A percentile compares a stretch with the other conserved stretches of the same genome.
Conservation (phyloP, 2,329 filamentous ascomycete species). For the Nigrospora osmanthi region DNA sequence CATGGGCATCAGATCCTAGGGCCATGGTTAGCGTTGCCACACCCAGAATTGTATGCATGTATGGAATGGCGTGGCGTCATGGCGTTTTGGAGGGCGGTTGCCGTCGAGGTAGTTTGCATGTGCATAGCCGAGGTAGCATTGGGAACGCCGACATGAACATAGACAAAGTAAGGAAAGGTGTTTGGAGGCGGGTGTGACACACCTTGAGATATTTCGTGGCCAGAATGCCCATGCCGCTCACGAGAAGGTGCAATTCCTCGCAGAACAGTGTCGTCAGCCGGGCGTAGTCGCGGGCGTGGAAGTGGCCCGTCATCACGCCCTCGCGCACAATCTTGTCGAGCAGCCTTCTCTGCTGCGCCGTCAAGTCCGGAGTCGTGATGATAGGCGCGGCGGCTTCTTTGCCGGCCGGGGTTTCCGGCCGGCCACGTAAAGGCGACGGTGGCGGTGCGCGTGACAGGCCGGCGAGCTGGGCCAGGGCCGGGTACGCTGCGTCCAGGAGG, state of each 20-base stretch:
- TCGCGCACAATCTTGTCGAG: constrained; percentile 49
- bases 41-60: too few species aligned
- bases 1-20: constrained; percentile 58
- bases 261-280: constrained; percentile 50
- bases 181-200: constrained; percentile 10
- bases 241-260: constrained; percentile 35
- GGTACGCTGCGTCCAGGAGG: constrained; percentile 59
- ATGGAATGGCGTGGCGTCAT: background rate
- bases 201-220: constrained; percentile 62
- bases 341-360: constrained; percentile 23
- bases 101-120: background rate
- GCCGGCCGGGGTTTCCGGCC: background rate
- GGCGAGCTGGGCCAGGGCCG: constrained; percentile 54
- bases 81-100: constrained; percentile 2
- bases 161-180: background rate
- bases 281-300: constrained; percentile 52
- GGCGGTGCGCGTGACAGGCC: constrained; percentile 17
- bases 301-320: constrained; percentile 45
- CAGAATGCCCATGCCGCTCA: constrained; percentile 52
- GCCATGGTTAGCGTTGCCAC: background rate
- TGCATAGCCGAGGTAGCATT: constrained; percentile 1
- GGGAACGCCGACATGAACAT: too few species aligned
- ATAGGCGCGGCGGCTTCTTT: background rate
- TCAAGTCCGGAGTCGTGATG: constrained; percentile 12
- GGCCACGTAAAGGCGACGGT: background rate